Percentiles rank a stretch among this genome's conserved stretches.
Conservation (phyloP, 352 stramenopile genomes). For the Thraustochytrium striatum region DNA sequence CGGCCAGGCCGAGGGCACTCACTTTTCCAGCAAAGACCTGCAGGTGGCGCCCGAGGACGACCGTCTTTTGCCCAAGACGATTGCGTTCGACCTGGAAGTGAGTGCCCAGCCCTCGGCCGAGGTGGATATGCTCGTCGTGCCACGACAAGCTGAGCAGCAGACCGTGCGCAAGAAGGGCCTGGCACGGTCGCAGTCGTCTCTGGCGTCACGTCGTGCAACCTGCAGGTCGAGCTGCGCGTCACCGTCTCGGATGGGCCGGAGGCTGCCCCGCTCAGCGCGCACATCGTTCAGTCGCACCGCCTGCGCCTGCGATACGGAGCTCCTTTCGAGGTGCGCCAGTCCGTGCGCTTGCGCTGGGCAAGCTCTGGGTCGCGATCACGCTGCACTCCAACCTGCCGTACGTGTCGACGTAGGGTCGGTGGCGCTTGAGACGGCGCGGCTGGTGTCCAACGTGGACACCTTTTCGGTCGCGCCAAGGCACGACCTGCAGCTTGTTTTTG, state of each 20-base stretch:
- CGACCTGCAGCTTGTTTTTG: not conserved
- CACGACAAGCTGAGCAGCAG: not conserved
- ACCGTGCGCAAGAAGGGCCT: not conserved
- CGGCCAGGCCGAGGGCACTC: no score
- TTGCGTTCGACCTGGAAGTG: not conserved
- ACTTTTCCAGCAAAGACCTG: no score
- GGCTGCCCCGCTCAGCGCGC: not conserved
- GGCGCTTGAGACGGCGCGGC: not conserved
- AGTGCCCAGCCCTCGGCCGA: not conserved
- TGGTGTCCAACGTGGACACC: not conserved
- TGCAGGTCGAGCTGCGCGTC: not conserved
- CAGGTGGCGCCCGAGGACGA: no score
- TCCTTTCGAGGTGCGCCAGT: conserved; percentile 13
- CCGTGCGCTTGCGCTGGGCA: not conserved
- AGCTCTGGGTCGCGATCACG: not conserved
- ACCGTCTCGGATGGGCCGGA: no score
- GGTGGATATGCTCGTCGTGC: not conserved
- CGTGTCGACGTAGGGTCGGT: not conserved
- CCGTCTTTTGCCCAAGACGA: not conserved
- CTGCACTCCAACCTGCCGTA: conserved; percentile 19
- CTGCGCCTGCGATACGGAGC: not conserved
- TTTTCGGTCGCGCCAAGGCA: not conserved
- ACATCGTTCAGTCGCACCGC: not conserved
- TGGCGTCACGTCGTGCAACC: not conserved
- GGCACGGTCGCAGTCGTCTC: not conserved